Base-by-base conservation (phyloP, 2,329 filamentous ascomycete genomes). In the Colletotrichum caudatum region DNA sequence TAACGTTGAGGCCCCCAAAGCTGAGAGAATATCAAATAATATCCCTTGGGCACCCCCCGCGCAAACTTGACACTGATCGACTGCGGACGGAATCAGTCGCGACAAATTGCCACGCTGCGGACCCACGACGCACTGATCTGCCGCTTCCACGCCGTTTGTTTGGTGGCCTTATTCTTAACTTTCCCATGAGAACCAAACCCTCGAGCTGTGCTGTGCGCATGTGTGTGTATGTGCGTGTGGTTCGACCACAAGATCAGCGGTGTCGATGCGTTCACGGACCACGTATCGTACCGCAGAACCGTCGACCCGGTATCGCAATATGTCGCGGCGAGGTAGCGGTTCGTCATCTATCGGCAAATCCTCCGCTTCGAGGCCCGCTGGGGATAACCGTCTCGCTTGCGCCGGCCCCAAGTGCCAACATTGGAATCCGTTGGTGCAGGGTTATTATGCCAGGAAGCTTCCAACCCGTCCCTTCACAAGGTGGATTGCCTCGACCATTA, bases 21-120 rank as follows among this genome's bases (percentile, higher is more conserved):
- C 20, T n/a, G 33, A 26, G 33, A 20, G 18, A 59, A 68, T 53
- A 26, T 68, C 64, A 71, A 63, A 51, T 68, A 63, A 51, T 63
- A 63, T 23, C 20, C 14, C 33, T 44, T 51, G 18, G 6, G 5
- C 11, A 8, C 37, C 61, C 37, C 37, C 6, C 48, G 16, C 26
- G n/a, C 26, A 2, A n/a, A 39, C 23, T 26, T 29, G 39, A 37
- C 18, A 33, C 23, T 46, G 68, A 71, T 71, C 69, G 58, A 53
- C 64, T 12, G 58, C 50, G 58, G 64, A 23, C 35, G 41, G 44
- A 33, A 57, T 53, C 57, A 39, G 57, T 46, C 44, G 33, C 57
- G 50, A 71, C 50, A 62, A 62, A 48, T 67, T 59, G 66, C 57
- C 56, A 33, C 35, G 20, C 39, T 56, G n/a, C 29, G 29, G 20